Base-by-base conservation (phyloP, 306 rosid genomes). In the Senna tora region DNA sequence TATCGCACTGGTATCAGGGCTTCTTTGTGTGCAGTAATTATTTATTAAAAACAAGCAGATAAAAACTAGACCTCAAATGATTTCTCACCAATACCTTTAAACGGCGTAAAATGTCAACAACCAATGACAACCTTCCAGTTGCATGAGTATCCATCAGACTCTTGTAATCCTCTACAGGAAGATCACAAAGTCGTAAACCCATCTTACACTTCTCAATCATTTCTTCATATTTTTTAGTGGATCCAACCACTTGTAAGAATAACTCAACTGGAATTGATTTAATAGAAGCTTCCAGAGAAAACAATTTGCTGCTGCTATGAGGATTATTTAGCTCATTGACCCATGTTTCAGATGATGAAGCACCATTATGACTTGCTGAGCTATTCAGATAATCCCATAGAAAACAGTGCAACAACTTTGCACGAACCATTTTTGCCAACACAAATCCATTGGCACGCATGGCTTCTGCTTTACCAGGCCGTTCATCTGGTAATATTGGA, bases 351-450 rank as follows among this genome's bases (percentile, higher is more conserved):
- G 80, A 75, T 69, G 88, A 86, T 45, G 79, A 83, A 80, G 73
- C 80, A 52, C 57, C 84, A 55, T 21, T 21, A 56, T 71, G 73
- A 69, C 69, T 69, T 71, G 65, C 75, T n/a, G 92, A 79, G 53
- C 71, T 64, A 74, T 73, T 77, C 58, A 91, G 47, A 79, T 81
- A 79, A 76, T 87, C 96, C 98, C 98, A 94, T 56, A 94, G 77
- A 82, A 86, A 94, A 71, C 81, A 22, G 74, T 94, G 98, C 51
- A 94, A 86, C 76, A 94, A 77, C 84, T 91, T 94, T 34, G 98
- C 89, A 65, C 98, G 91, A 65, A 94, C 69, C 97, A 94, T 91
- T 89, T 91, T 94, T 75, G 98, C 90, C 83, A 87, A 78, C 69
- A 94, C 81, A 79, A 89, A 94, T 51, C 98, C 97, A 86, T 94